Base-by-base conservation (phyloP, 768 basidiomycete species). In the Phylloporus arenicola region DNA sequence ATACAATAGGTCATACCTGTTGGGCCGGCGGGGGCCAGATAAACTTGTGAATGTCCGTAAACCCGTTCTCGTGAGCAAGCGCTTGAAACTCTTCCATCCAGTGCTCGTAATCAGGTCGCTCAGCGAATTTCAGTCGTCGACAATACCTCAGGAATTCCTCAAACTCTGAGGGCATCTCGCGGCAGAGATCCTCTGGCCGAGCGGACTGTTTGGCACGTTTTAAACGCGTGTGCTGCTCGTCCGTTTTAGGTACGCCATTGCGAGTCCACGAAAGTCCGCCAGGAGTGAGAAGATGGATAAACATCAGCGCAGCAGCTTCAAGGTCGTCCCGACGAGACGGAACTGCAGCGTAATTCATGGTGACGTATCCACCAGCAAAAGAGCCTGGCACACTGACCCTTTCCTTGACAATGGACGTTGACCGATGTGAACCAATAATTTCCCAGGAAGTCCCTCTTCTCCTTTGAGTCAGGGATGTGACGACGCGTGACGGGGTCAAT, bases 351-450 rank as follows among this genome's bases (percentile, higher is more conserved):
- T 49, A 25, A 45, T 57, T 66, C 50, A 60, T 57, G 62, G 47
- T 47, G 45, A 63, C 34, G 22, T 22, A 53, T 62, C 45, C 24
- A 55, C 31, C 48, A 48, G 43, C 11, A 48, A 47, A 56, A 48
- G 51, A 47, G 47, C 19, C 43, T 35, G 24, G 34, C 47, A 58
- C 33, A 57, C 70, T 55, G 54, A 85, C 87, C 84, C 75, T 80
- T 82, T 47, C 84, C 83, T 43, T 80, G 79, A 57, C 87, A 90
- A 64, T 90, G 87, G 11, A 89, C 88, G 35, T 77, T 79, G 4
- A 89, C 77, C 11, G 87, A 83, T 70, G 80, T 82, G 62, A 90
- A 90, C 85, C 86, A 90, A 62, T 88, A 90, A 62, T 90, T 90
- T 22, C 87, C 87, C 46, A 89, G 81, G 55, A 90, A 89, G 58